Percentiles rank a stretch among this genome's conserved stretches.
phyloP scores from a whole-genome alignment of 2,329 filamentous ascomycete genomes.

The Penicillium vulpinum region DNA sequence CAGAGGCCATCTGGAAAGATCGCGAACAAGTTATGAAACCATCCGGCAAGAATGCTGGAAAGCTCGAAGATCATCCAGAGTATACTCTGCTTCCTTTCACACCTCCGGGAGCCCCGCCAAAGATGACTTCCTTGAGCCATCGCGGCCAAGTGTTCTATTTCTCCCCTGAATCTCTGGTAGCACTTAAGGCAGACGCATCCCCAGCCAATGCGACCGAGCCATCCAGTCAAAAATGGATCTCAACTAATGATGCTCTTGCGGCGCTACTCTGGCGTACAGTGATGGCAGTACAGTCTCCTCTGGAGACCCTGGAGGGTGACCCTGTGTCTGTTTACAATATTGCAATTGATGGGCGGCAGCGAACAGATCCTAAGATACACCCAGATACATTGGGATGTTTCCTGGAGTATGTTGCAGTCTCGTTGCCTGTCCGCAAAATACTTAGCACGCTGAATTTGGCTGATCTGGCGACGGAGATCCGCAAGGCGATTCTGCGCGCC shows the following conservation, averaged over 20 bases:
- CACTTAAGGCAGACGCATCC: slow-evolving; percentile 35
- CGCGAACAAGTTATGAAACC: slow-evolving; percentile 32
- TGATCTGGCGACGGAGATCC: slow-evolving; percentile 37
- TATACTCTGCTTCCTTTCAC: slow-evolving; percentile 33
- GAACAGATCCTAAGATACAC: slow-evolving; percentile 38
- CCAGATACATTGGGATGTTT: slow-evolving; percentile 43
- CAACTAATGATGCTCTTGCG: slow-evolving; percentile 40
- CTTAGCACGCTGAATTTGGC: slow-evolving; percentile 32
- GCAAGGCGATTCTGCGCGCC: slow-evolving; percentile 33
- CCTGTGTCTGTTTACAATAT: slow-evolving; percentile 41
- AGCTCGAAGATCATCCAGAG: slow-evolving; percentile 34
- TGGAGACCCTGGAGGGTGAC: slow-evolving; percentile 33
- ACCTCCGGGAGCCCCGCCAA: slow-evolving; percentile 32
- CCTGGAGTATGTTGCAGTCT: slow-evolving; percentile 38
- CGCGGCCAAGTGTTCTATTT: slow-evolving; percentile 37
- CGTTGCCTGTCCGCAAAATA: slow-evolving; percentile 27
- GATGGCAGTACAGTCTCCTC: slow-evolving; percentile 30
- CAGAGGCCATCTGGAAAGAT: slow-evolving; percentile 32
- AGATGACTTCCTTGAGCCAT: slow-evolving; percentile 34
- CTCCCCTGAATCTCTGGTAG: slow-evolving; percentile 28
- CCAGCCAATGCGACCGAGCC: slow-evolving; percentile 29
- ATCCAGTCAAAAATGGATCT: slow-evolving; percentile 29
- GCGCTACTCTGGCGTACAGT: slow-evolving; percentile 41
- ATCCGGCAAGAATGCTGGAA: slow-evolving; percentile 30
- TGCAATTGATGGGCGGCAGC: slow-evolving; percentile 40